A percentile compares a stretch with the other conserved stretches of the same genome.
Evolutionary conservation across 1,139 yeast genomes (phyloP).

Genomic region (Yamadazyma taylorii): DNA sequence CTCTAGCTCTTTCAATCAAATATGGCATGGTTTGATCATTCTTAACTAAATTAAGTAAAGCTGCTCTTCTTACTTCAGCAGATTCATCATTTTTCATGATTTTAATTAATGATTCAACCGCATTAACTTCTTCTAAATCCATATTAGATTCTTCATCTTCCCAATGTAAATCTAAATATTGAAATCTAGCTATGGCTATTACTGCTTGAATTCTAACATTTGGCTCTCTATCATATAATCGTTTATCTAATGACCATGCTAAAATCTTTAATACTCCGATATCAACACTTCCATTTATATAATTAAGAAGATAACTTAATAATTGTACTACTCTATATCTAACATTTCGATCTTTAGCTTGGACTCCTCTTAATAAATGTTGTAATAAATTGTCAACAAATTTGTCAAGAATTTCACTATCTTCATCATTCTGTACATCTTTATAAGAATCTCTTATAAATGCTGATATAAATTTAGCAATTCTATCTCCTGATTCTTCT

Average conservation of each 20-base stretch:
- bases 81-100: conserved; percentile 76
- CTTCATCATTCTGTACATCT: conserved; percentile 19
- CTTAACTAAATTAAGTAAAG: conserved; percentile 66
- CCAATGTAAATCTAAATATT: conserved; percentile 48
- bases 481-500: conserved; percentile 73
- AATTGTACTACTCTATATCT: conserved; percentile 81
- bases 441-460: conserved; percentile 56
- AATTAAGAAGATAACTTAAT: conserved; percentile 69
- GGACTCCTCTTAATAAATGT: conserved; percentile 73
- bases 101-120: conserved; percentile 11
- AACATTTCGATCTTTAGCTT: conserved; percentile 73
- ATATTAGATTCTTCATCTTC: conserved; percentile 31
- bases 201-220: conserved; percentile 81
- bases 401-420: conserved; percentile 27
- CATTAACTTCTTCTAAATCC: conserved; percentile 13
- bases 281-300: conserved; percentile 70
- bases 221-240: conserved; percentile 79
- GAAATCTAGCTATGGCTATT: conserved; percentile 76
- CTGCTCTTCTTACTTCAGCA: conserved; percentile 89
- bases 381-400: conserved; percentile 64
- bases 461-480: conserved; percentile 70
- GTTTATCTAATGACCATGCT: conserved; percentile 56
- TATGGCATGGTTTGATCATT: conserved; percentile 54
- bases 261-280: conserved; percentile 68
- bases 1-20: conserved; percentile 81